Conservation (phyloP, 768 basidiomycete genomes). For the Leccinum fibrillosum region DNA sequence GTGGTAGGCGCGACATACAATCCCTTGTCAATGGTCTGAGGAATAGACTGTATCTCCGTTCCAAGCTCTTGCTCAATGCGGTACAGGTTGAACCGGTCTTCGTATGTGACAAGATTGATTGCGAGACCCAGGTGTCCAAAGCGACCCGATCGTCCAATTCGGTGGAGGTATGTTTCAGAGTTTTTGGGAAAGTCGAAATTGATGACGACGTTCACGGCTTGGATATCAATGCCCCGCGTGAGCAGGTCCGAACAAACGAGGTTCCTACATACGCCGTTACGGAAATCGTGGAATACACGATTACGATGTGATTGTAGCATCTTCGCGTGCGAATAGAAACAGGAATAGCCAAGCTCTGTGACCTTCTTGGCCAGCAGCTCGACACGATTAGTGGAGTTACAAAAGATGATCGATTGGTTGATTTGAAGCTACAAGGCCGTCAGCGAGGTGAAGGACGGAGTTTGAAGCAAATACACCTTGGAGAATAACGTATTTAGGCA, state of each 20-base stretch:
- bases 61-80: slow-evolving; percentile 98
- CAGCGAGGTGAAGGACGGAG: neutral
- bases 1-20: slow-evolving; percentile 86
- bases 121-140: slow-evolving; percentile 97
- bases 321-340: slow-evolving; percentile 99
- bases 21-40: slow-evolving; percentile 83
- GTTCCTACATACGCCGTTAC: slow-evolving; percentile 96
- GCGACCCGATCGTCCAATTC: slow-evolving; percentile 96
- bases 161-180: slow-evolving; percentile 97
- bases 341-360: slow-evolving; percentile 98
- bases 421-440: slow-evolving; percentile 80
- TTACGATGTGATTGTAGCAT: slow-evolving; percentile 99
- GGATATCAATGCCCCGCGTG: slow-evolving; percentile 99
- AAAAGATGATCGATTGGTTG: slow-evolving; percentile 99
- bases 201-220: slow-evolving; percentile 99
- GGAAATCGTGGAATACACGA: slow-evolving; percentile 99
- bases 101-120: slow-evolving; percentile 96
- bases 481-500: slow-evolving; percentile 99
- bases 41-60: slow-evolving; percentile 96
- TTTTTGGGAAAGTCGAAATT: slow-evolving; percentile 99
- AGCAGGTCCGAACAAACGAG: slow-evolving; percentile 97
- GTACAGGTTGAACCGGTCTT: slow-evolving; percentile 97
- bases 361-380: slow-evolving; percentile 99
- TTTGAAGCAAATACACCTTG: slow-evolving; percentile 52
- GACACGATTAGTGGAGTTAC: slow-evolving; percentile 99